These are phyloP conservation scores for Talaromyces sp. DNA, from an alignment of 2,329 filamentous ascomycete species.

Conservation along the genomic window DNA sequence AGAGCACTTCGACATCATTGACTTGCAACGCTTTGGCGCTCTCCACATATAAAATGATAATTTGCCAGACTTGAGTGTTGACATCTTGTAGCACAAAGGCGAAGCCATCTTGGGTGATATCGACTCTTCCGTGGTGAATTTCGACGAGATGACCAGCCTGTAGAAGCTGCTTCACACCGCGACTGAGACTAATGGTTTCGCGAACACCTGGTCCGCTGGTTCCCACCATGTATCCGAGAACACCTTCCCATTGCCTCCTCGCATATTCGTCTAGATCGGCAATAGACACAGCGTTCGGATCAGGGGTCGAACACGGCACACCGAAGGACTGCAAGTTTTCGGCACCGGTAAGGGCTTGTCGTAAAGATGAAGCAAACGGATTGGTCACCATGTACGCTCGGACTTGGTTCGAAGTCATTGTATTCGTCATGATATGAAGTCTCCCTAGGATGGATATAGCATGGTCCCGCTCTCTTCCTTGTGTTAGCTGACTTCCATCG, in stretches of 20 bases:
- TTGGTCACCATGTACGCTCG: constrained; percentile 71
- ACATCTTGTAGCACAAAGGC: constrained; percentile 91
- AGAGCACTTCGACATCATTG: constrained; percentile 88
- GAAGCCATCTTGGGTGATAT: constrained; percentile 89
- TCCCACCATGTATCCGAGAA: constrained; percentile 87
- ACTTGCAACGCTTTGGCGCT: constrained; percentile 69
- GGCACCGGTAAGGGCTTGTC: constrained; percentile 80
- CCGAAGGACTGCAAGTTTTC: constrained; percentile 86
- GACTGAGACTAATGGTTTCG: constrained; percentile 53
- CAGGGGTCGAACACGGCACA: constrained; percentile 65
- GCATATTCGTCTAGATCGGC: constrained; percentile 79
- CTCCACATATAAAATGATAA: constrained; percentile 88
- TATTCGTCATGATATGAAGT: constrained; percentile 77
- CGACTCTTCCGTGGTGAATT: constrained; percentile 49
- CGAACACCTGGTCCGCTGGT: constrained; percentile 46
- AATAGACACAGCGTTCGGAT: constrained; percentile 61
- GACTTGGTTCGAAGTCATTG: constrained; percentile 54
- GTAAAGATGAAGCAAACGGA: constrained; percentile 77
- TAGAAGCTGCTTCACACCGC: constrained; percentile 78
- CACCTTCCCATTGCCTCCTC: constrained; percentile 87
- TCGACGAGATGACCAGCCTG: constrained; percentile 77
- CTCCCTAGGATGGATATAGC: constrained; percentile 74
- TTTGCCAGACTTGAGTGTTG: constrained; percentile 94
- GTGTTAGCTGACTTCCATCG: neutral
- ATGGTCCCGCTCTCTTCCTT: constrained; percentile 68